Evolutionary conservation across 2,329 filamentous ascomycete species (phyloP).

Genomic region (Lasiodiplodia citricola): DNA sequence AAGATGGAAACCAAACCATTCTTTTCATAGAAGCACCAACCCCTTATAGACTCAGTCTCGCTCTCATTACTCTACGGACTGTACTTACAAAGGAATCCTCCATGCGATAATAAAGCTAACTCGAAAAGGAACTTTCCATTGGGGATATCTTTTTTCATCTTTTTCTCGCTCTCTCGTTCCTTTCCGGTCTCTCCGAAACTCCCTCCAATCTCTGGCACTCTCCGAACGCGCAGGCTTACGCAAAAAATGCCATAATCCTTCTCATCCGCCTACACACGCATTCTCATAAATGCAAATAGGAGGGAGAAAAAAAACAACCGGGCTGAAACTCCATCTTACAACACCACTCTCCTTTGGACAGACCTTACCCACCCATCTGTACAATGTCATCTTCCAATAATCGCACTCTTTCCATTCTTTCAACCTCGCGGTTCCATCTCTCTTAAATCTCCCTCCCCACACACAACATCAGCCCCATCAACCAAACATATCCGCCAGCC

Average conservation of each 20-base stretch:
- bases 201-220: not conserved
- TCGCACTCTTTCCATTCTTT: not conserved
- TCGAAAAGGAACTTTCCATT: not conserved
- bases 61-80: not conserved
- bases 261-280: too few relatives aligned
- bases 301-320: too few relatives aligned
- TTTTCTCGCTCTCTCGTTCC: not conserved
- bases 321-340: too few relatives aligned
- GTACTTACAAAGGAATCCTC: not conserved
- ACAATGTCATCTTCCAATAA: too few relatives aligned
- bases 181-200: not conserved
- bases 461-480: not conserved
- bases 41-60: not conserved
- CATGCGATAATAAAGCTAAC: not conserved
- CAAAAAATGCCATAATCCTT: too few relatives aligned
- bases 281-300: too few relatives aligned
- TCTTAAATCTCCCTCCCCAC: not conserved
- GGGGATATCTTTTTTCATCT: conserved; percentile 9
- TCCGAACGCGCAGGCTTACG: not conserved
- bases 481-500: conserved; percentile 53
- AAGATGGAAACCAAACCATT: not conserved
- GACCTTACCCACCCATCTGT: too few relatives aligned
- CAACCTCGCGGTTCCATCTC: not conserved
- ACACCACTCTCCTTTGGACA: too few relatives aligned
- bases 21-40: not conserved